Evolutionary conservation across 2,329 filamentous ascomycete species (phyloP).

Genomic region (Hymenoscyphus linearis): DNA sequence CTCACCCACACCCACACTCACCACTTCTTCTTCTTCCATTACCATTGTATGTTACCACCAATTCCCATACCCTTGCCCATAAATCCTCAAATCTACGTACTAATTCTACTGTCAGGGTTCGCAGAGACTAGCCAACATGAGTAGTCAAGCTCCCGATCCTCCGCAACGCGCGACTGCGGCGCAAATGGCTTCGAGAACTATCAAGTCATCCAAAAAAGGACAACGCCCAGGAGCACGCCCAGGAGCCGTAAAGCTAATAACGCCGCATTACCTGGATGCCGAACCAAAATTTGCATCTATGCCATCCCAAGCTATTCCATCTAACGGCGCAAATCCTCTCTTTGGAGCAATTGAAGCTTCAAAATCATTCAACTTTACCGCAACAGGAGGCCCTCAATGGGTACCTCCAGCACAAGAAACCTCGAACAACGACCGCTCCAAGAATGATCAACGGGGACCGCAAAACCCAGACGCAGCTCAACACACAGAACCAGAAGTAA

Average conservation of each 20-base stretch:
- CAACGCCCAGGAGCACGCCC: slow-evolving; percentile 7
- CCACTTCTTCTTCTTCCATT: background rate
- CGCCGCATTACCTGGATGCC: too few species aligned
- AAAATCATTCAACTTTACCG: slow-evolving; percentile 27
- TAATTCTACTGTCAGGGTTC: background rate
- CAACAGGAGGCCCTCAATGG: slow-evolving; percentile 9
- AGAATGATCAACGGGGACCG: too few species aligned
- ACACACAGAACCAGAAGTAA: too few species aligned
- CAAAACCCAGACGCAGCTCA: too few species aligned
- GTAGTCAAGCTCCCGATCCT: slow-evolving; percentile 14
- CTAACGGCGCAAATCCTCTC: slow-evolving; percentile 12
- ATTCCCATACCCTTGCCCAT: background rate
- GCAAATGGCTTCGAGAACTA: slow-evolving; percentile 29
- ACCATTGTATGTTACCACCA: background rate
- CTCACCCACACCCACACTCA: background rate
- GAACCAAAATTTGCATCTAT: background rate
- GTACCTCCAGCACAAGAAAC: background rate
- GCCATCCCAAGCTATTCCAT: background rate
- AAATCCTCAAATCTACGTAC: background rate
- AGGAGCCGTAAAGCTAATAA: too few species aligned
- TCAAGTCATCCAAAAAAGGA: slow-evolving; percentile 23
- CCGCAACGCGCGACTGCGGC: slow-evolving; percentile 30
- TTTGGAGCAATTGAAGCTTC: slow-evolving; percentile 27
- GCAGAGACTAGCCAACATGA: slow-evolving; percentile 11
- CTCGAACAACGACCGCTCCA: background rate